Percentiles rank a stretch among this genome's conserved stretches.
phyloP scores from a whole-genome alignment of 2,329 filamentous ascomycete species.

The Paraphaeosphaeria minitans region DNA sequence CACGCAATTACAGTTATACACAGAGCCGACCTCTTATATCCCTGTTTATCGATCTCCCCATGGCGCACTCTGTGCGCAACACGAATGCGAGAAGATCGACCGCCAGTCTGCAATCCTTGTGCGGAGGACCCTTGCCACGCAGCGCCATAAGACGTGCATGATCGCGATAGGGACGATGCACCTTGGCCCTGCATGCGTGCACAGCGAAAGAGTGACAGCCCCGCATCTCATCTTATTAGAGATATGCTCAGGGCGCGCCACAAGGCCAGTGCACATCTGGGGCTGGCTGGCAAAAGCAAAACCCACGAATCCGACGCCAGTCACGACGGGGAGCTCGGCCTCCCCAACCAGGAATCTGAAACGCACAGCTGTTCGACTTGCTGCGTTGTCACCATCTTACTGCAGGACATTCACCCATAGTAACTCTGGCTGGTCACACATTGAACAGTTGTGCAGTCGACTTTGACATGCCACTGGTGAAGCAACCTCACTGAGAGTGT shows the following conservation, averaged over 20 bases:
- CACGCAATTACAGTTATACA: neutral
- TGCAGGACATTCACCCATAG: neutral
- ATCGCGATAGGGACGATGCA: slow-evolving; percentile 3
- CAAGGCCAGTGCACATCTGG: slow-evolving; percentile 5
- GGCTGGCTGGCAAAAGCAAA: slow-evolving; percentile 3
- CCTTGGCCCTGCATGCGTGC: neutral
- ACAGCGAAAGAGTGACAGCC: slow-evolving; percentile 8
- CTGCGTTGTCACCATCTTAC: neutral
- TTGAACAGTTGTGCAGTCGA: neutral
- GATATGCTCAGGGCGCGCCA: neutral
- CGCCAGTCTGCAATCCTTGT: neutral
- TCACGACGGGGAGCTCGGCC: neutral
- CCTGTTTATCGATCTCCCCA: neutral
- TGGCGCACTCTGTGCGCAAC: slow-evolving; percentile 3
- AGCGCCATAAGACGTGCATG: slow-evolving; percentile 9
- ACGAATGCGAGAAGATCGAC: slow-evolving; percentile 8
- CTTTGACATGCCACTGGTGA: neutral
- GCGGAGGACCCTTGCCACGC: slow-evolving; percentile 5
- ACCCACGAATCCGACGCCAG: slow-evolving; percentile 4
- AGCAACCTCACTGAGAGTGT: neutral
- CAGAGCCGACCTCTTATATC: neutral
- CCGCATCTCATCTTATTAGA: slow-evolving; percentile 11
- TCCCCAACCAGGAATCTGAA: slow-evolving; percentile 1
- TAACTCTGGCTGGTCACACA: neutral
- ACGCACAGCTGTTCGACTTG: slow-evolving; percentile 8